A percentile compares a stretch with the other conserved stretches of the same genome.
Evolutionary conservation across 495 filamentous ascomycete species (phyloP).

Genomic region (Talaromyces ruber): DNA sequence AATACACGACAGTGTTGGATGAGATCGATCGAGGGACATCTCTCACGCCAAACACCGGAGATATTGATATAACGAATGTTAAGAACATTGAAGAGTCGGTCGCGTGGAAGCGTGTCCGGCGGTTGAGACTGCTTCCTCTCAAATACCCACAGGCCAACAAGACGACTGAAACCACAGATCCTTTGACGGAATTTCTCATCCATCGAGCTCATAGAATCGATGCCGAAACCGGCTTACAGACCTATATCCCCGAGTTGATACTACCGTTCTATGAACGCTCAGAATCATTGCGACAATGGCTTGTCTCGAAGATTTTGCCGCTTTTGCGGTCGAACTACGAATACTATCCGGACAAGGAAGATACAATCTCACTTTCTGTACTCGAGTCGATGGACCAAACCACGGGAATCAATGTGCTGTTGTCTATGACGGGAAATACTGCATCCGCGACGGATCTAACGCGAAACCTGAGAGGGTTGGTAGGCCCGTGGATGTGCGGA

Average conservation of each 20-base stretch:
- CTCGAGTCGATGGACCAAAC: slow-evolving; percentile 47
- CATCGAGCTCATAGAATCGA: slow-evolving; percentile 72
- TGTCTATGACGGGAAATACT: slow-evolving; percentile 52
- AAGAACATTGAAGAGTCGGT: slow-evolving; percentile 53
- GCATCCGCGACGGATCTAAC: slow-evolving; percentile 40
- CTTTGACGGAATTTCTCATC: slow-evolving; percentile 62
- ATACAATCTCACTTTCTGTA: slow-evolving; percentile 49
- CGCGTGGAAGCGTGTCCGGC: slow-evolving; percentile 61
- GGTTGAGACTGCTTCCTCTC: slow-evolving; percentile 60
- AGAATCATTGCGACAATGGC: slow-evolving; percentile 59
- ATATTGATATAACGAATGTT: slow-evolving; percentile 51
- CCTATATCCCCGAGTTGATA: slow-evolving; percentile 62
- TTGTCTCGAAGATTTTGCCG: slow-evolving; percentile 70
- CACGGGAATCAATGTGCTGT: slow-evolving; percentile 56
- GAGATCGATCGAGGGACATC: slow-evolving; percentile 40
- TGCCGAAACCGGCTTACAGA: slow-evolving; percentile 65
- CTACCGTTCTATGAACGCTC: slow-evolving; percentile 66
- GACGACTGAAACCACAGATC: slow-evolving; percentile 40
- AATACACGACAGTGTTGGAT: slow-evolving; percentile 54
- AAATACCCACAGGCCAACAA: slow-evolving; percentile 34
- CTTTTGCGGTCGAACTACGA: slow-evolving; percentile 75
- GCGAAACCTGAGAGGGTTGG: slow-evolving; percentile 64
- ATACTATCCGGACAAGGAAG: slow-evolving; percentile 59
- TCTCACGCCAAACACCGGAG: slow-evolving; percentile 14
- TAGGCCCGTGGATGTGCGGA: slow-evolving; percentile 79